Conservation (phyloP, 2,329 filamentous ascomycete genomes). For the Dactylellina leptospora region DNA sequence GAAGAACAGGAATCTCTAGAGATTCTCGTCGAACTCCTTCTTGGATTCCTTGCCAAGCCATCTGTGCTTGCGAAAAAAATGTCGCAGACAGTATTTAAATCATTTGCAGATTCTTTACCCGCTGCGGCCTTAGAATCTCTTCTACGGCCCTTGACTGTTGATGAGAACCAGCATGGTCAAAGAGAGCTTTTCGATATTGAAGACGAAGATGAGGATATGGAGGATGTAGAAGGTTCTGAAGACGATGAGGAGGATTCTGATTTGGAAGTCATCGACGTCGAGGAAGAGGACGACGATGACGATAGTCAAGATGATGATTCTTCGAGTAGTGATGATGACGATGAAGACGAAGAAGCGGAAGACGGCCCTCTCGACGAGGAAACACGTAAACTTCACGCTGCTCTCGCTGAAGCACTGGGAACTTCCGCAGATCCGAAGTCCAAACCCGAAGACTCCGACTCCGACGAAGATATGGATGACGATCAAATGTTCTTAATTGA, state of each 20-base stretch:
- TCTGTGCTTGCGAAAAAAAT: conserved; percentile 86
- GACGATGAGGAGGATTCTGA: conserved; percentile 62
- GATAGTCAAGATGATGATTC: conserved; percentile 59
- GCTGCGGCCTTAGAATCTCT: conserved; percentile 73
- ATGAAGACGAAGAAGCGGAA: conserved; percentile 62
- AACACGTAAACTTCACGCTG: conserved; percentile 71
- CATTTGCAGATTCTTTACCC: conserved; percentile 79
- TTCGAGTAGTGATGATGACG: conserved; percentile 61
- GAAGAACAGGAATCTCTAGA: conserved; percentile 70
- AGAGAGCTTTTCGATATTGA: conserved; percentile 80
- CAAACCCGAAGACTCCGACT: conserved; percentile 67
- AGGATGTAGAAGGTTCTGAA: conserved; percentile 63
- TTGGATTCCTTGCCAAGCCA: conserved; percentile 87
- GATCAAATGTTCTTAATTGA: conserved; percentile 94
- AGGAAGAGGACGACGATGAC: conserved; percentile 61
- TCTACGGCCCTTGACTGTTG: conserved; percentile 75
- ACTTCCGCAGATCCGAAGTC: conserved; percentile 65
- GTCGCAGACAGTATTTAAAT: conserved; percentile 85
- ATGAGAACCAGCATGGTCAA: conserved; percentile 83
- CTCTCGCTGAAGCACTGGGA: conserved; percentile 79
- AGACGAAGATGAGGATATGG: conserved; percentile 67
- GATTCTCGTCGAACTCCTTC: conserved; percentile 82
- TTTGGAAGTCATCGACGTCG: conserved; percentile 64
- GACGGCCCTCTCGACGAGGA: conserved; percentile 62
- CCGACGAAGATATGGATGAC: conserved; percentile 87